These are phyloP conservation scores for Arabis alpina DNA, from an alignment of 345 rosid species.

Conservation along the genomic window DNA sequence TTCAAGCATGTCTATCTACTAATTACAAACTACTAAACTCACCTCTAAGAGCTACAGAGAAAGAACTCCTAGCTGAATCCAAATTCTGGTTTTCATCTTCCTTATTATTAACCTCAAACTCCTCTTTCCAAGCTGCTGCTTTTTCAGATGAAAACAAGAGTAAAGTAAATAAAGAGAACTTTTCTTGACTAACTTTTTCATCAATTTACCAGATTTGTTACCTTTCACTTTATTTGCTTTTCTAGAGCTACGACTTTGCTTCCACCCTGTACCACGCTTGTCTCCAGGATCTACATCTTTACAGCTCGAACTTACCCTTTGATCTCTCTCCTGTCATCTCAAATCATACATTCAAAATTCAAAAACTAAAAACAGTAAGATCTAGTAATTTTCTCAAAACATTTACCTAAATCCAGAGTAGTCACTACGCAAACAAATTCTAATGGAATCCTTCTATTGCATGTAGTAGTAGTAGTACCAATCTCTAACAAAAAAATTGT, in stretches of 20 bases:
- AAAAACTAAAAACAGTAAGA: slow-evolving; percentile 1
- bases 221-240: slow-evolving; percentile 72
- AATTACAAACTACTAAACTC: not conserved
- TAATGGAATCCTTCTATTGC: not conserved
- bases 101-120: slow-evolving; percentile 41
- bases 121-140: slow-evolving; percentile 58
- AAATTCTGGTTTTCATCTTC: slow-evolving; percentile 56
- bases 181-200: slow-evolving; percentile 21
- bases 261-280: slow-evolving; percentile 53
- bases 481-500: not conserved
- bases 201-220: slow-evolving; percentile 15
- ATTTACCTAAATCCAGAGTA: too few relatives aligned
- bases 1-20: not conserved
- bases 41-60: slow-evolving; percentile 91
- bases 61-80: slow-evolving; percentile 86
- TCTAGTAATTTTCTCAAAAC: not conserved
- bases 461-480: not conserved
- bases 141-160: slow-evolving; percentile 37
- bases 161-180: slow-evolving; percentile 30
- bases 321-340: slow-evolving; percentile 64
- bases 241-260: slow-evolving; percentile 56
- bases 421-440: too few relatives aligned
- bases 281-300: slow-evolving; percentile 72
- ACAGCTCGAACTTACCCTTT: slow-evolving; percentile 60
- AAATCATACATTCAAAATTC: slow-evolving; percentile 37